Percentiles rank a stretch among this genome's conserved stretches.
Evolutionary conservation across 2,329 filamentous ascomycete genomes (phyloP).

Genomic region (Teratosphaeria gauchensis): DNA sequence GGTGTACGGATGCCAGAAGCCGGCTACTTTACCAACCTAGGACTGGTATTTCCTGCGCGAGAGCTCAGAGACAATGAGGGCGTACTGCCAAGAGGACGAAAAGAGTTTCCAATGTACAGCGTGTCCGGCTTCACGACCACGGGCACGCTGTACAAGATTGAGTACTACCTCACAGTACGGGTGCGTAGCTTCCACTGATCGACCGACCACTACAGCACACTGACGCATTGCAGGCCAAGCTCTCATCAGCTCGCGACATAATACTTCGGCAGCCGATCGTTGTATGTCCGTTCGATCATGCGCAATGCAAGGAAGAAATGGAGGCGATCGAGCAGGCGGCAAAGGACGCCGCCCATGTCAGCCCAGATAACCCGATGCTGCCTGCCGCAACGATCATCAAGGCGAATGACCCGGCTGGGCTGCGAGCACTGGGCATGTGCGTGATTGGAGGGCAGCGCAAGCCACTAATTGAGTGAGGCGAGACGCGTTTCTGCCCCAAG

Average conservation of each 20-base stretch:
- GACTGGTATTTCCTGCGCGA: conserved; percentile 80
- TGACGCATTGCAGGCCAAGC: conserved; percentile 55
- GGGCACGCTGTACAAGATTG: conserved; percentile 92
- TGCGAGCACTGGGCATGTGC: conserved; percentile 51
- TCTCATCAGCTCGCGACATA: conserved; percentile 83
- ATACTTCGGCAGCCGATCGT: conserved; percentile 84
- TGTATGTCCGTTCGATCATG: conserved; percentile 89
- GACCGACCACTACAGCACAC: not conserved
- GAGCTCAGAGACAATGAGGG: conserved; percentile 81
- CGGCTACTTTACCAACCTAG: conserved; percentile 87
- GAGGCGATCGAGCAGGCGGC: conserved; percentile 94
- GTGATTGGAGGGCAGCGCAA: conserved; percentile 54
- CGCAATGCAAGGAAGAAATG: conserved; percentile 96
- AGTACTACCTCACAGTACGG: conserved; percentile 93
- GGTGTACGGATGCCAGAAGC: conserved; percentile 79
- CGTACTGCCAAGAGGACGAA: conserved; percentile 72
- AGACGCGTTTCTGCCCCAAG: not conserved
- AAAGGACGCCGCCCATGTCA: conserved; percentile 80
- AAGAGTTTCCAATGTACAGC: conserved; percentile 80
- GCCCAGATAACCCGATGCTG: conserved; percentile 85
- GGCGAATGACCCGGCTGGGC: conserved; percentile 59
- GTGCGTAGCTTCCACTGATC: conserved; percentile 39
- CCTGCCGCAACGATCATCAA: conserved; percentile 75
- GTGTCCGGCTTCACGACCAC: conserved; percentile 88
- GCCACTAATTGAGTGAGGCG: conserved; percentile 53